A percentile compares a stretch with the other conserved stretches of the same genome.
These are phyloP conservation scores for Schizosaccharomyces japonicus DNA, from an alignment of 805 yeast species.

Conservation along the genomic window DNA sequence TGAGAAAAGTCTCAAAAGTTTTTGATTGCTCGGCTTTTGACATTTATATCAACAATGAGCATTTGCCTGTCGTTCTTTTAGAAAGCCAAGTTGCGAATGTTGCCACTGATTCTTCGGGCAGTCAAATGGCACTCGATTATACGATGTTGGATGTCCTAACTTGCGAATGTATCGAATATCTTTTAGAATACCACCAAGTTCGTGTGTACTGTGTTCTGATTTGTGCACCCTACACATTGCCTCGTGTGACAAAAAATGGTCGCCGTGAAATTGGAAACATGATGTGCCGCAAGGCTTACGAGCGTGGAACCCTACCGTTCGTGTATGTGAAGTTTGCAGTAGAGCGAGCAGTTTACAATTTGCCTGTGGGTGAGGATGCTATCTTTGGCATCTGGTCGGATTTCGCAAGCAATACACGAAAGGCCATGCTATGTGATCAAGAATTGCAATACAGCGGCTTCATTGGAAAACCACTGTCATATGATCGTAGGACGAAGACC, in stretches of 20 bases:
- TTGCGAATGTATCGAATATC: conserved; percentile 21
- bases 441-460: conserved; percentile 63
- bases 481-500: conserved; percentile 53
- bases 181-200: conserved; percentile 41
- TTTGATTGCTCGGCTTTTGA: conserved; percentile 86
- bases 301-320: conserved; percentile 57
- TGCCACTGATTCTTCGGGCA: conserved; percentile 12
- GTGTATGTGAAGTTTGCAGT: conserved; percentile 62
- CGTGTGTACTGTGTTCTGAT: conserved; percentile 62
- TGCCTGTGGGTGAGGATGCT: conserved; percentile 25
- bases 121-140: conserved; percentile 5
- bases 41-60: conserved; percentile 50
- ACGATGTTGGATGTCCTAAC: conserved; percentile 28
- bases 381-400: conserved; percentile 69
- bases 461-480: conserved; percentile 19
- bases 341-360: conserved; percentile 33
- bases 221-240: conserved; percentile 57
- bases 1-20: conserved; percentile 54
- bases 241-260: conserved; percentile 64
- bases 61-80: conserved; percentile 60
- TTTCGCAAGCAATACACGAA: conserved; percentile 43
- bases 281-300: conserved; percentile 53
- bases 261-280: conserved; percentile 81
- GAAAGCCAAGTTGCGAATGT: conserved; percentile 38
- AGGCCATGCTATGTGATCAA: conserved; percentile 32